Percentiles rank a stretch among this genome's conserved stretches.
These are phyloP conservation scores for Pythium dissimile DNA, from an alignment of 352 stramenopile genomes.

Conservation along the genomic window DNA sequence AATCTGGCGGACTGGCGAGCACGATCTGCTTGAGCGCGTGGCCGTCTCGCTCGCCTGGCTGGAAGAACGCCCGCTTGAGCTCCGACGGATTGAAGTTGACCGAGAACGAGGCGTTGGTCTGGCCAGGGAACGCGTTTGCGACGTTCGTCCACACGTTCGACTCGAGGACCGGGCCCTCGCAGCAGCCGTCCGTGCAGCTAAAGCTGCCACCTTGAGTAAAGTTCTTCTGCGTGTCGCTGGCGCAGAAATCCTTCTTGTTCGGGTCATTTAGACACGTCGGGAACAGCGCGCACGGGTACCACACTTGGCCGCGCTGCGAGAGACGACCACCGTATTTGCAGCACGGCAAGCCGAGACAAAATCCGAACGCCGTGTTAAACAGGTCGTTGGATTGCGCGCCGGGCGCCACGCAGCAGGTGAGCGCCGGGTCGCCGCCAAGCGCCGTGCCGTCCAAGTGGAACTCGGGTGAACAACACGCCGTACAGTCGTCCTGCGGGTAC, in stretches of 20 bases:
- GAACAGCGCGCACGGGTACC: constrained; percentile 82
- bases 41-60: constrained; percentile 2
- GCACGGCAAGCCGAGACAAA: constrained; percentile 76
- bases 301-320: constrained; percentile 66
- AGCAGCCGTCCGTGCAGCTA: constrained; percentile 70
- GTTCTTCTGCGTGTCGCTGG: constrained; percentile 39
- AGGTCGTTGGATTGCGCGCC: constrained; percentile 34
- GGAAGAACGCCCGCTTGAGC: constrained; percentile 66
- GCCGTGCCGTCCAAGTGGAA: constrained; percentile 11
- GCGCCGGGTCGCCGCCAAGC: constrained; percentile 24
- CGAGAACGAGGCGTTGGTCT: constrained; percentile 74
- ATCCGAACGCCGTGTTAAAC: constrained; percentile 55
- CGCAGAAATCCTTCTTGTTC: constrained; percentile 64
- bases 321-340: constrained; percentile 50
- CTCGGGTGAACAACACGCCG: constrained; percentile 39
- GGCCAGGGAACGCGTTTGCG: constrained; percentile 52
- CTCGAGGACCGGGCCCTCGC: constrained; percentile 55
- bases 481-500: constrained; percentile 48
- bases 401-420: constrained; percentile 52
- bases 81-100: constrained; percentile 69
- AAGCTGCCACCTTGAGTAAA: constrained; percentile 56
- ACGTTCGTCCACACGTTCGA: constrained; percentile 71
- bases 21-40: constrained; percentile 76
- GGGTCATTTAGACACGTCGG: constrained; percentile 67
- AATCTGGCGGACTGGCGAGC: constrained; percentile 60